phyloP scores from a whole-genome alignment of 805 yeast genomes.

The Komagataella pastoris region DNA sequence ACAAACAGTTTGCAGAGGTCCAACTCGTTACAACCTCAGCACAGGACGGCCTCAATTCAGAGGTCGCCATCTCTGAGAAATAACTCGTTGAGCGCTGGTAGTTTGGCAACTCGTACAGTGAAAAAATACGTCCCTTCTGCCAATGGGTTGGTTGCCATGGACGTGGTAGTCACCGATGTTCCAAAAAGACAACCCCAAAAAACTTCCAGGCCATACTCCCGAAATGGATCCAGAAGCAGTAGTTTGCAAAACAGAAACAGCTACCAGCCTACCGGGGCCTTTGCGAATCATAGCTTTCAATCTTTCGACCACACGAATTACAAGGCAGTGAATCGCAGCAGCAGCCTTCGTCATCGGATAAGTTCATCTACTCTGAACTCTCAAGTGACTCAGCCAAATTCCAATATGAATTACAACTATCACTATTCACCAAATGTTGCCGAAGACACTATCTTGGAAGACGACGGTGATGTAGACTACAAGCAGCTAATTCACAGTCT shows the following conservation, averaged over 20 bases:
- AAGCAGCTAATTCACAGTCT: neutral
- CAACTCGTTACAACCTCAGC: neutral
- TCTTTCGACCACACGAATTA: neutral
- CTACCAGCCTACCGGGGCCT: neutral
- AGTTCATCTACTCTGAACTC: neutral
- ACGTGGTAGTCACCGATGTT: slow-evolving; percentile 35
- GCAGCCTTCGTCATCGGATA: neutral
- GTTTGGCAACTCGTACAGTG: slow-evolving; percentile 27
- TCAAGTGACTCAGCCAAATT: neutral
- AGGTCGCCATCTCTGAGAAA: slow-evolving; percentile 9
- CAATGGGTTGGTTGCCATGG: slow-evolving; percentile 54
- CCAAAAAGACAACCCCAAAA: neutral
- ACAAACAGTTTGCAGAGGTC: neutral
- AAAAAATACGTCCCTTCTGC: slow-evolving; percentile 67
- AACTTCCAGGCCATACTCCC: neutral
- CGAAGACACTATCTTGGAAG: slow-evolving; percentile 13
- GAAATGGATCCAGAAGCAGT: neutral
- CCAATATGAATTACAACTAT: neutral
- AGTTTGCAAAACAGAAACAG: neutral
- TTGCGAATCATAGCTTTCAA: neutral
- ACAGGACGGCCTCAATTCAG: neutral
- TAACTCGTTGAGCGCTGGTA: neutral
- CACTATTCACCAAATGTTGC: slow-evolving; percentile 3
- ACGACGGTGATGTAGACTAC: slow-evolving; percentile 6
- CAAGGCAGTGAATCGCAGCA: neutral